Conservation (phyloP, 2,329 filamentous ascomycete species). For the Sporothrix brunneoviolacea region DNA sequence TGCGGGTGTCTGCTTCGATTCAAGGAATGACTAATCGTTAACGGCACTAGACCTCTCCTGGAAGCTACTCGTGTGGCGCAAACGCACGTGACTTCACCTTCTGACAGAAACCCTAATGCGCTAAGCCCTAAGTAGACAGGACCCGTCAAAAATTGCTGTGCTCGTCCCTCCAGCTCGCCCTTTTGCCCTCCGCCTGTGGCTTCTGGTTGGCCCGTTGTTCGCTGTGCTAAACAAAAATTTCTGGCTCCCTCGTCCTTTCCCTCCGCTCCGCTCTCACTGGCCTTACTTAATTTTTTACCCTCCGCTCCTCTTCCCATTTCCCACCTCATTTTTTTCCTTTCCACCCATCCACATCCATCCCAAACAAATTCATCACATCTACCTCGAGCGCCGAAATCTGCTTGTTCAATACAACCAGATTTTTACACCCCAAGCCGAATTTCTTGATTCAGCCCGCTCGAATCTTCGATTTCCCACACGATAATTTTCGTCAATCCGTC, state of each 20-base stretch:
- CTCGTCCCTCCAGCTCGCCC: background rate
- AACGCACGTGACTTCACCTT: slow-evolving; percentile 6
- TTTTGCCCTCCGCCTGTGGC: background rate
- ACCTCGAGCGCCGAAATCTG: slow-evolving; percentile 49
- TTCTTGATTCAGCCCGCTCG: slow-evolving; percentile 30
- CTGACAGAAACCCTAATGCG: slow-evolving; percentile 17
- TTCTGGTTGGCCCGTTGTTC: slow-evolving; percentile 9
- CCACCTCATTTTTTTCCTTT: background rate
- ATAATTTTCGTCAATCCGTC: slow-evolving; percentile 44
- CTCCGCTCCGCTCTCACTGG: slow-evolving; percentile 8
- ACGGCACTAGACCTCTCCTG: background rate
- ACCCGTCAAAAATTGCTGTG: background rate
- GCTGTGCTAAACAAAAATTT: slow-evolving; percentile 12
- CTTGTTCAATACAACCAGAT: slow-evolving; percentile 32
- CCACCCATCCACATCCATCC: slow-evolving; percentile 2
- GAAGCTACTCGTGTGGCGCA: slow-evolving; percentile 9
- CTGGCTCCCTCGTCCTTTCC: slow-evolving; percentile 4
- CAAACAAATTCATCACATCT: slow-evolving; percentile 29
- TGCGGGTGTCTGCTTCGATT: too few relatives aligned
- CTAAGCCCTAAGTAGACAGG: slow-evolving; percentile 14
- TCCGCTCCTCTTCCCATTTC: slow-evolving; percentile 24
- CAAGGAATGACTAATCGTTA: slow-evolving; percentile 2
- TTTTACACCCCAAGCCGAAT: slow-evolving; percentile 40
- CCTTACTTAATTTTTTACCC: slow-evolving; percentile 22
- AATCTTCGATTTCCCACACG: slow-evolving; percentile 31